These are phyloP conservation scores for Pelargonium australe DNA, from an alignment of 441 rosid species.

Conservation along the genomic window DNA sequence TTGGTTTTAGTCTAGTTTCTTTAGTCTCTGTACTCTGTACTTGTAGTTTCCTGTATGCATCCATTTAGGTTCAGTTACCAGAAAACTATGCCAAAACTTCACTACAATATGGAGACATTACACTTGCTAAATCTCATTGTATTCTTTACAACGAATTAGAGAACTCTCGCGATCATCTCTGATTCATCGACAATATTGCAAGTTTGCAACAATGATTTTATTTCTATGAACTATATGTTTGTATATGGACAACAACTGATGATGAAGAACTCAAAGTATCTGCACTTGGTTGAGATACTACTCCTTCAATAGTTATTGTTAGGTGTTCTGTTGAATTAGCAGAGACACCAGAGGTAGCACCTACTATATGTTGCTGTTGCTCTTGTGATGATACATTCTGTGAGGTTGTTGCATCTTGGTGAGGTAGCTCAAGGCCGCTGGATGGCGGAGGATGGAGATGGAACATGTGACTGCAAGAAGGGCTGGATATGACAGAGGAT, in stretches of 20 bases:
- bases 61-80: no score
- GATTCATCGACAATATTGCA: background rate
- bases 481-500: slow-evolving; percentile 40
- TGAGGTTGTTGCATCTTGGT: background rate
- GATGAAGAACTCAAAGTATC: slow-evolving; percentile 3
- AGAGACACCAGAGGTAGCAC: background rate
- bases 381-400: slow-evolving; percentile 18
- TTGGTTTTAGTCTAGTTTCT: no score
- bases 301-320: slow-evolving; percentile 18
- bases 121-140: background rate
- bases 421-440: background rate
- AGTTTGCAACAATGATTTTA: background rate
- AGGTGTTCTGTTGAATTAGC: slow-evolving; percentile 10
- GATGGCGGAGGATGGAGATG: slow-evolving; percentile 16
- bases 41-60: no score
- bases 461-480: slow-evolving; percentile 1
- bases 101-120: background rate
- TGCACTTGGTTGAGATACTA: no score
- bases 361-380: slow-evolving; percentile 10
- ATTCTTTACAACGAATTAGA: no score
- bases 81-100: background rate
- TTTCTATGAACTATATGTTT: slow-evolving; percentile 8
- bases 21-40: no score
- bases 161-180: background rate
- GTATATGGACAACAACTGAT: slow-evolving; percentile 11